Percentiles rank a stretch among this genome's conserved stretches.
phyloP scores from a whole-genome alignment of 2,329 filamentous ascomycete genomes.

The Colletotrichum godetiae region DNA sequence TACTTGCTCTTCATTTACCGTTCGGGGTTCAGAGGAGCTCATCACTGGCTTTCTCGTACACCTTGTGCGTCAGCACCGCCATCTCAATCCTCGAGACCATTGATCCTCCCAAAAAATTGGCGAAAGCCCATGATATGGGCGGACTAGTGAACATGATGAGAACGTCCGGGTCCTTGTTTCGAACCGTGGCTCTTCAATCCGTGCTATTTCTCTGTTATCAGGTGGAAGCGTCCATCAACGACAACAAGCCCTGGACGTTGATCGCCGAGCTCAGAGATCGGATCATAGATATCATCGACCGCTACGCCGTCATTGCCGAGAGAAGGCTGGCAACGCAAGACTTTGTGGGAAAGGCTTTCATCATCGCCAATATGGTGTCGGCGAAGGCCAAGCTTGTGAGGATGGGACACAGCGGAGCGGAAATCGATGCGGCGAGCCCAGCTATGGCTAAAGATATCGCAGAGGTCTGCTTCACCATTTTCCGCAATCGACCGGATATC shows the following conservation, averaged over 20 bases:
- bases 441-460: background rate
- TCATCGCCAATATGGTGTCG: background rate
- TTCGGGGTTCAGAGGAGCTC: background rate
- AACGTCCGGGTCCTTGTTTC: background rate
- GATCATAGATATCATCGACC: background rate
- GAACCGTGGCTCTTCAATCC: background rate
- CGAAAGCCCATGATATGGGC: background rate
- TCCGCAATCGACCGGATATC: background rate
- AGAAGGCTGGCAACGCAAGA: background rate
- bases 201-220: background rate
- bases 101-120: background rate
- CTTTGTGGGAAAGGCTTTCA: background rate
- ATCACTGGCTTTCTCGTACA: background rate
- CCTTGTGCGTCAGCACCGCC: background rate
- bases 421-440: background rate
- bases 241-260: background rate
- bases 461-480: background rate
- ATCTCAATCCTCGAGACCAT: background rate
- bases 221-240: background rate
- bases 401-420: background rate
- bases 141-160: background rate
- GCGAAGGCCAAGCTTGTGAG: background rate
- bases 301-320: background rate
- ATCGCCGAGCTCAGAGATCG: conserved; percentile 1
- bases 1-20: background rate